Percentiles rank a stretch among this genome's conserved stretches.
phyloP scores from a whole-genome alignment of 176 grass and related monocot genomes.

The Aechmea fasciata region DNA sequence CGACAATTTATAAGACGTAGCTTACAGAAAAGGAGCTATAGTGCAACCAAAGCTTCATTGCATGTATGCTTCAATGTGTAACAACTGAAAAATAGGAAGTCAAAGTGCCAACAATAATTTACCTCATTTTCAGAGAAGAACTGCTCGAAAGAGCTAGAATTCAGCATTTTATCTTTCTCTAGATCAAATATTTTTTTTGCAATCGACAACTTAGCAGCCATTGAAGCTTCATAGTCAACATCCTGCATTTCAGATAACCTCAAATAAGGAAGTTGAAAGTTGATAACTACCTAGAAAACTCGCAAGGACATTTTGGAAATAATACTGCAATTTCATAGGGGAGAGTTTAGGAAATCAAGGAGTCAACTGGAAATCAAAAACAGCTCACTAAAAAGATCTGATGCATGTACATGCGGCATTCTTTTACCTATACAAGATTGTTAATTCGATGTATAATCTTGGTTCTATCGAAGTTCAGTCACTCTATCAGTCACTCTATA shows the following conservation, averaged over 20 bases:
- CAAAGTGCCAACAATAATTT: slow-evolving; percentile 17
- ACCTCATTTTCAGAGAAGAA: slow-evolving; percentile 97
- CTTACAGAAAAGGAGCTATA: background rate
- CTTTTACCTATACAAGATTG: background rate
- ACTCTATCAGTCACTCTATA: too few species aligned
- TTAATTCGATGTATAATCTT: background rate
- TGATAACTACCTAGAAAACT: slow-evolving; percentile 7
- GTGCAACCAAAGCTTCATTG: background rate
- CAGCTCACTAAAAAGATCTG: background rate
- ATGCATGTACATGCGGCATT: background rate
- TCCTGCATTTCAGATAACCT: slow-evolving; percentile 37
- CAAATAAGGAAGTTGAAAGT: slow-evolving; percentile 12
- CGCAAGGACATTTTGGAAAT: slow-evolving; percentile 1
- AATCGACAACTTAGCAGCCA: slow-evolving; percentile 79
- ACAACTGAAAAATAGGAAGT: slow-evolving; percentile 2
- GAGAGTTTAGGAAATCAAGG: background rate
- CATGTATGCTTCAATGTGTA: slow-evolving; percentile 8
- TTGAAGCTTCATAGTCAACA: slow-evolving; percentile 76
- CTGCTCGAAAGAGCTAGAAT: slow-evolving; percentile 67
- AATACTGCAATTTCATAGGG: background rate
- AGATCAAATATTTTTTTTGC: slow-evolving; percentile 85
- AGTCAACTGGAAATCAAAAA: background rate
- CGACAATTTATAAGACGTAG: background rate
- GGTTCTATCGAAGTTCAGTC: too few species aligned
- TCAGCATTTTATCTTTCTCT: slow-evolving; percentile 74